A percentile compares a stretch with the other conserved stretches of the same genome.
phyloP scores from a whole-genome alignment of 768 basidiomycete genomes.

The Tulasnella calospora region DNA sequence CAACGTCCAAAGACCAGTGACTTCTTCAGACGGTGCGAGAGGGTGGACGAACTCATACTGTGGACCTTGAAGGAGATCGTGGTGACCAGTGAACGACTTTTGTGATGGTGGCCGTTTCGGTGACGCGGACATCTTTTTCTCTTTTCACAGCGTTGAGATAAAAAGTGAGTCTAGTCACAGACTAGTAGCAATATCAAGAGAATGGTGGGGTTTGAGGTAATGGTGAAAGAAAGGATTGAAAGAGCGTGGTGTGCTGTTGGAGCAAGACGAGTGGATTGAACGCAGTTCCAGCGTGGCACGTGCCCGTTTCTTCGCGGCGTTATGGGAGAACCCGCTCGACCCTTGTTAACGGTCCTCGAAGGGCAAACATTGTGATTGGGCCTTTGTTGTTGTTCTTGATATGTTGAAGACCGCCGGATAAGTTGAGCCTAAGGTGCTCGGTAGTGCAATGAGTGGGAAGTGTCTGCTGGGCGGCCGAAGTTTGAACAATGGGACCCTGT shows the following conservation, averaged over 20 bases:
- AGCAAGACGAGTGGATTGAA: not conserved
- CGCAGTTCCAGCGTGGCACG: constrained; percentile 1
- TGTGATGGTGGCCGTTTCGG: not conserved
- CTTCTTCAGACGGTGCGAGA: not conserved
- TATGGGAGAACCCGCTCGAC: not conserved
- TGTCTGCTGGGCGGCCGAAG: no score
- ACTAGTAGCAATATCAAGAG: not conserved
- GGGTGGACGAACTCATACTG: constrained; percentile 20
- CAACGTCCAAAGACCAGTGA: constrained; percentile 12
- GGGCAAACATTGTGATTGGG: no score
- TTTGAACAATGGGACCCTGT: no score
- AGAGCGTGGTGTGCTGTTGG: not conserved
- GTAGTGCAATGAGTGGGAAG: no score
- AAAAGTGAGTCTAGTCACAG: not conserved
- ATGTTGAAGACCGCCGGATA: no score
- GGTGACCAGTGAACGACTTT: constrained; percentile 23
- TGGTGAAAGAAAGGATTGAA: not conserved
- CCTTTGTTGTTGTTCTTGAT: no score
- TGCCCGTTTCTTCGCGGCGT: not conserved
- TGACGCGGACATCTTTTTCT: not conserved
- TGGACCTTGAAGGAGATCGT: constrained; percentile 12
- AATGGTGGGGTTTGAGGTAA: not conserved
- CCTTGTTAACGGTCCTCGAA: no score
- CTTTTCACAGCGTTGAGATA: not conserved
- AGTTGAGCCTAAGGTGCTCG: no score